These are phyloP conservation scores for Nidularia pulvinata DNA, from an alignment of 768 basidiomycete genomes.

Conservation along the genomic window DNA sequence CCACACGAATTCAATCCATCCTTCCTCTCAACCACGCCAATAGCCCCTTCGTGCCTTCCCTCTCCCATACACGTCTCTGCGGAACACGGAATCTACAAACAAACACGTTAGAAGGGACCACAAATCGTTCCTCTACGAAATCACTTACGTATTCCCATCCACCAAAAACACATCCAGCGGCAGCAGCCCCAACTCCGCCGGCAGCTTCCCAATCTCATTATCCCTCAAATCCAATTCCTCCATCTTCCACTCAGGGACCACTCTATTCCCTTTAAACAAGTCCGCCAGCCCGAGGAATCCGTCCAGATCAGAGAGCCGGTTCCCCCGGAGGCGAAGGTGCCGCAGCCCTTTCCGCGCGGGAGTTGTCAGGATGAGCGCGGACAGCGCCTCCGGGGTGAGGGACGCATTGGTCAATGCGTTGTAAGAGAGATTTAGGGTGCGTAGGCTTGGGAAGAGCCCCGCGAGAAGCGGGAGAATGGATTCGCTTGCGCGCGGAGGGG, in stretches of 20 bases:
- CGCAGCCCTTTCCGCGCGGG: slow-evolving; percentile 52
- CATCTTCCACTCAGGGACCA: slow-evolving; percentile 68
- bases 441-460: slow-evolving; percentile 69
- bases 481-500: slow-evolving; percentile 46
- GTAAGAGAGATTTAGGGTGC: slow-evolving; percentile 74
- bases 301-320: slow-evolving; percentile 58
- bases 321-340: slow-evolving; percentile 70
- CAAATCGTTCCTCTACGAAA: too few species aligned
- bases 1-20: slow-evolving; percentile 41
- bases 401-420: slow-evolving; percentile 61
- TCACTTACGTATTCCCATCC: slow-evolving; percentile 77
- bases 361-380: slow-evolving; percentile 49
- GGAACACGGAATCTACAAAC: slow-evolving; percentile 74
- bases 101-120: too few species aligned
- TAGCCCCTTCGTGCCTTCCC: slow-evolving; percentile 83
- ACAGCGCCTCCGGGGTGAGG: slow-evolving; percentile 46
- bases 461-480: slow-evolving; percentile 58
- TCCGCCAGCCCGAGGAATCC: slow-evolving; percentile 64
- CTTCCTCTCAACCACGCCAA: slow-evolving; percentile 79
- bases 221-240: slow-evolving; percentile 85
- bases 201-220: slow-evolving; percentile 74
- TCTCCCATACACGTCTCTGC: slow-evolving; percentile 80
- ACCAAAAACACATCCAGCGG: slow-evolving; percentile 83
- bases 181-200: slow-evolving; percentile 69
- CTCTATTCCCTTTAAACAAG: slow-evolving; percentile 63